phyloP scores from a whole-genome alignment of 2,329 filamentous ascomycete genomes.

The Aspergillus fijiensis region DNA sequence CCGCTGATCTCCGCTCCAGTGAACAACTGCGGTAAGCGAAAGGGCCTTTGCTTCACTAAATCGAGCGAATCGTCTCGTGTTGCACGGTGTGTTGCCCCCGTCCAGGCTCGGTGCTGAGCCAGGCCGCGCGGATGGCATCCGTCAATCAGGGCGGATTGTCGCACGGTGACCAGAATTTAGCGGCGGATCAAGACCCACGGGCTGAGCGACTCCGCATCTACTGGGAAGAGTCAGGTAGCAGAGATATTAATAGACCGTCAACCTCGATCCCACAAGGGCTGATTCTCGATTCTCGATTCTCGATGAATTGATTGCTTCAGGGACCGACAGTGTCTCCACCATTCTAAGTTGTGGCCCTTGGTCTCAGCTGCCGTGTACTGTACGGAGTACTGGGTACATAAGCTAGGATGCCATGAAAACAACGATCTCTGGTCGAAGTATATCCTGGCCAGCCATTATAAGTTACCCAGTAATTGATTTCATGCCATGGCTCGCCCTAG shows the following conservation, averaged over 20 bases:
- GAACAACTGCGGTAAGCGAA: conserved; percentile 12
- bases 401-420: conserved; percentile 7
- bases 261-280: neutral
- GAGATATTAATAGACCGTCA: neutral
- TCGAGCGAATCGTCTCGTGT: conserved; percentile 4
- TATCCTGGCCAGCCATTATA: conserved; percentile 12
- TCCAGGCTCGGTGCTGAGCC: conserved; percentile 17
- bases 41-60: conserved; percentile 15
- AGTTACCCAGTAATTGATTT: neutral
- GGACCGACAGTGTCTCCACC: neutral
- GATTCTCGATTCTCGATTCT: too few species aligned
- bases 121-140: conserved; percentile 18
- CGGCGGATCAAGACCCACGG: conserved; percentile 28
- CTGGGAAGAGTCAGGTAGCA: neutral
- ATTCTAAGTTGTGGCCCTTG: neutral
- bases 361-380: conserved; percentile 18
- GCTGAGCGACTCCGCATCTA: conserved; percentile 22
- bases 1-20: conserved; percentile 18
- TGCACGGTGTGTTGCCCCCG: conserved; percentile 5
- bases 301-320: neutral
- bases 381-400: conserved; percentile 7
- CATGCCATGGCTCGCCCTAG: neutral
- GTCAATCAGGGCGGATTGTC: conserved; percentile 20
- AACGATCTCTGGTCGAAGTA: neutral
- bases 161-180: conserved; percentile 19